Base-by-base conservation (phyloP, 768 basidiomycete species). In the Pisolithus microcarpus region DNA sequence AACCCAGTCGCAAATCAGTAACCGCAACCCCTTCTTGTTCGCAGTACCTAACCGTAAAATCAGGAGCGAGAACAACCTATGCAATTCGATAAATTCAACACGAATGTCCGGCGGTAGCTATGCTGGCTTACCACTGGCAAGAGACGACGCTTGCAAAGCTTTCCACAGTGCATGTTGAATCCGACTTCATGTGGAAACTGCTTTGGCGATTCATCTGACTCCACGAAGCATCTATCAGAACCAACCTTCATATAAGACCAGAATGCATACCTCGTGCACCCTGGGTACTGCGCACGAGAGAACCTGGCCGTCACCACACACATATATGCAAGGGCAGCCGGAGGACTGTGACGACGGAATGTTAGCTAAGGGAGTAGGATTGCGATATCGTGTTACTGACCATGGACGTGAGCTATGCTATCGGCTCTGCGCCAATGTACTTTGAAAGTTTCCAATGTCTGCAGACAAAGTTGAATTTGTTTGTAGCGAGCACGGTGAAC, bases 151-250 rank as follows among this genome's bases (percentile, higher is more conserved):
- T 69, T 84, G 87, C 60, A 88, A 87, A 40, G 97, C 78, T 58
- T 72, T 91, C 82, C 26, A 26, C 26, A 5, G 5, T 6, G 26
- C 26, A 5, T 26, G 5, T 26, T 52, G 83, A 82, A 52, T 91
- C 86, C 2, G 87, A 85, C 73, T 88, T 92, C 71, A 98, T 23
- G 21, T 23, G 21, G 21, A 23, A 96, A 31, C 92, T 96, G 49
- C 92, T 97, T 64, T 91, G 84, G 60, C 85, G 84, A 53, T 82
- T 77, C 71, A 74, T 83, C 75, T 91, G 89, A 68, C 92, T 94
- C 60, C 69, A 82, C 89, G 77, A 95, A 83, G 61, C 89, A 23
- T 23, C 21, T 26, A 26, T 26, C 4, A 66, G 74, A 70, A 26
- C 79, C 78, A 43, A 75, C 73, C 66, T 78, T 85, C 72, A 90